Base-by-base conservation (phyloP, 805 yeast genomes). In the Hanseniaspora pseudoguilliermondii region DNA sequence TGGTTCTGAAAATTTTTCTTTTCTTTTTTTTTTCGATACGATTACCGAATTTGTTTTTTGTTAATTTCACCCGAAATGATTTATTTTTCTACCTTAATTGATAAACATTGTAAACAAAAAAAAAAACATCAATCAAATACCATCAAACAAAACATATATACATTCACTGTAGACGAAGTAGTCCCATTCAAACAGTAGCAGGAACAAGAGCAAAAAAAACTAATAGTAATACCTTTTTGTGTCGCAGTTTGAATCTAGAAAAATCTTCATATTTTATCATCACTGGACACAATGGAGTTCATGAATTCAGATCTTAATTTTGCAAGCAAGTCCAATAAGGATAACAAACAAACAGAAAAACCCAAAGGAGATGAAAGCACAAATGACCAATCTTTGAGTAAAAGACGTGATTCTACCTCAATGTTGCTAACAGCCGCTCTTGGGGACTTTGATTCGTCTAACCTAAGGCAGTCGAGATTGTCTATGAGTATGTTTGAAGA, bases 401-500 rank as follows among this genome's bases (percentile, higher is more conserved):
- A 29, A 34, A 55, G 54, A 44, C 47, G 52, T 35, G 57, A 55
- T 20, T 55, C 57, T 2, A 49, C 57, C 15, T 42, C 57, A 5
- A 47, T 55, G 46, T 25, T 55, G 20, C 23, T 55, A 18, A 44
- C 44, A 2, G 47, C 48, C 9, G 54, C 47, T 18, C 11, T 49
- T 13, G 54, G 49, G 5, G 54, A 55, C 16, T 55, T 55, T 36
- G 54, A 55, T 16, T 41, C 32, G 5, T 44, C 27, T 2, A 44
- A 29, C 15, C 42, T 55, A 34, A 55, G 51, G 49, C 49, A 44
- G 29, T 49, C 57, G 16, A 48, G 57, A 29, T 15, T 55, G 6
- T 48, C 54, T 20, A 39, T 55, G 49, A 55, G 54, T 27, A 43
- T 55, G 47, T 55, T 55, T 49, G 57, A 49, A n/a, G 49, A 48